Percentiles rank a stretch among this genome's conserved stretches.
Evolutionary conservation across 116 monocot species (phyloP).

Genomic region (Trichopus zeylanicus): DNA sequence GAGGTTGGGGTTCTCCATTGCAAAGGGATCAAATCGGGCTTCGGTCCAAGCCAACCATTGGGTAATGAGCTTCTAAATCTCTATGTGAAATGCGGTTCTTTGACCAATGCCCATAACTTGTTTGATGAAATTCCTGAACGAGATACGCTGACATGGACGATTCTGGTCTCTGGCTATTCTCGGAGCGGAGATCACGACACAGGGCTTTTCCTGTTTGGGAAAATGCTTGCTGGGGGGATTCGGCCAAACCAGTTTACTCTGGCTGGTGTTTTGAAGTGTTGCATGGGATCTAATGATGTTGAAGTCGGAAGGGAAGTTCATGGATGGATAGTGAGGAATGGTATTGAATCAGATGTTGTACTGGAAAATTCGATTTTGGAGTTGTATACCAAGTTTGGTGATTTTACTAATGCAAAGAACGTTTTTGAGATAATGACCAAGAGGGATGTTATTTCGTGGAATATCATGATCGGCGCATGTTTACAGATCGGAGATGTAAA

Average conservation of each 20-base stretch:
- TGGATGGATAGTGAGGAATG: slow-evolving; percentile 58
- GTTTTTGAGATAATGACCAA: slow-evolving; percentile 40
- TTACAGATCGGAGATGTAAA: slow-evolving; percentile 30
- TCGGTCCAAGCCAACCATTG: slow-evolving; percentile 16
- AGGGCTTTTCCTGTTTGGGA: slow-evolving; percentile 24
- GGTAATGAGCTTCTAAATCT: slow-evolving; percentile 17
- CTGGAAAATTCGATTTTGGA: slow-evolving; percentile 62
- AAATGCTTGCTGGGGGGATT: slow-evolving; percentile 33
- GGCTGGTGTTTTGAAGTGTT: slow-evolving; percentile 46
- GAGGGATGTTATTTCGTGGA: slow-evolving; percentile 59
- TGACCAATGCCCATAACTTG: slow-evolving; percentile 30
- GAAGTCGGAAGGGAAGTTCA: slow-evolving; percentile 46
- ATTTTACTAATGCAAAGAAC: slow-evolving; percentile 19
- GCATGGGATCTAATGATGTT: slow-evolving; percentile 10
- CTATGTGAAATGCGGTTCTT: slow-evolving; percentile 20
- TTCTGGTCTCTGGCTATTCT: slow-evolving; percentile 38
- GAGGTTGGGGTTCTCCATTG: slow-evolving; percentile 37
- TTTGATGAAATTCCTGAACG: slow-evolving; percentile 45
- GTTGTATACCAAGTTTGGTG: slow-evolving; percentile 54
- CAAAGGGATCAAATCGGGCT: slow-evolving; percentile 27
- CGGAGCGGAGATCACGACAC: slow-evolving; percentile 7
- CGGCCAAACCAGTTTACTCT: slow-evolving; percentile 57
- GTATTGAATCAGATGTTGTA: slow-evolving; percentile 35
- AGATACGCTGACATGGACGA: slow-evolving; percentile 37
- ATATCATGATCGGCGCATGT: slow-evolving; percentile 49